Conservation (phyloP, 768 basidiomycete genomes). For the Rhodotorula diobovata region DNA sequence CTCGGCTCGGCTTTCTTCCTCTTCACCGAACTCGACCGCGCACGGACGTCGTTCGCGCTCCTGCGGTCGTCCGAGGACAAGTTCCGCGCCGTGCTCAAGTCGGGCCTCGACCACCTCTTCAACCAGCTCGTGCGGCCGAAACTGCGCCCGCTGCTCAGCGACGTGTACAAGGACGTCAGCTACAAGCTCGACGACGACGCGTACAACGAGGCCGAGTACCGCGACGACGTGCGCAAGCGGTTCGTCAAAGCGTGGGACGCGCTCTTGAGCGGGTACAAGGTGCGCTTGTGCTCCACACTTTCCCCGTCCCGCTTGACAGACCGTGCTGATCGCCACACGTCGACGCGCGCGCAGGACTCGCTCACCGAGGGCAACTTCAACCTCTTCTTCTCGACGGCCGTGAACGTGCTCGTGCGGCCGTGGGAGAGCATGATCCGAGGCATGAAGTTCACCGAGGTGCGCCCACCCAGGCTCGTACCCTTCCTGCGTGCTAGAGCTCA, state of each 20-base stretch:
- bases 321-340: too few species aligned
- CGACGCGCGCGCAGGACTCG: slow-evolving; percentile 58
- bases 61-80: slow-evolving; percentile 47
- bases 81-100: slow-evolving; percentile 70
- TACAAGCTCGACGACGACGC: slow-evolving; percentile 85
- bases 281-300: slow-evolving; percentile 44
- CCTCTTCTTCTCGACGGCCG: slow-evolving; percentile 72
- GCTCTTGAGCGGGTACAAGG: slow-evolving; percentile 81
- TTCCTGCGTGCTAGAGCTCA: too few species aligned
- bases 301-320: too few species aligned
- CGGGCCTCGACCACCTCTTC: slow-evolving; percentile 87
- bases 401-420: slow-evolving; percentile 84
- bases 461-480: slow-evolving; percentile 36
- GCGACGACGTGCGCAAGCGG: slow-evolving; percentile 79
- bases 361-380: slow-evolving; percentile 87
- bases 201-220: slow-evolving; percentile 75
- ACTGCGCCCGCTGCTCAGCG: slow-evolving; percentile 72
- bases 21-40: slow-evolving; percentile 30
- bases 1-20: slow-evolving; percentile 53
- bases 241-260: slow-evolving; percentile 85
- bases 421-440: slow-evolving; percentile 85
- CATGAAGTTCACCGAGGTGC: slow-evolving; percentile 80
- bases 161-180: slow-evolving; percentile 82
- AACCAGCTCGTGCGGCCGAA: slow-evolving; percentile 87
- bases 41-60: slow-evolving; percentile 21